Evolutionary conservation across 2,329 filamentous ascomycete genomes (phyloP), one percentile per base, ranked within the genome.

Genomic region (Penicillium sp.): DNA sequence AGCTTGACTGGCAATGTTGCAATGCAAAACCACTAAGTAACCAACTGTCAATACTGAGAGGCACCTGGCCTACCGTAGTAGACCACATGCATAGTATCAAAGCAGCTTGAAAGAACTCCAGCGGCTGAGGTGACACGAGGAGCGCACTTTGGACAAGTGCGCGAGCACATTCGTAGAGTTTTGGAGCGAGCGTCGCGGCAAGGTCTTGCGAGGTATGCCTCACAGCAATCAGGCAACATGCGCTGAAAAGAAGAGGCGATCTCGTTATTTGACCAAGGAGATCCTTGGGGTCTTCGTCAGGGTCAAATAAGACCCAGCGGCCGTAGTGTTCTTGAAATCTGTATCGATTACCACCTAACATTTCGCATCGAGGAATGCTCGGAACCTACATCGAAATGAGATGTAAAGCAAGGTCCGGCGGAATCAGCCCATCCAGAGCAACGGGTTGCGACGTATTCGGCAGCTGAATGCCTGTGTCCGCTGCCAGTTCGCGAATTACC

Each of bases 11-110:
- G 46, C 73, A 72, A 51, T 81, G 79, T 56, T 81, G 79, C 2
- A 82, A 65, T 11, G 78, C 78, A 69, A 77, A 81, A 7, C 78
- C 79, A 53, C 75, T 81, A 15, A 81, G 67, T 21, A 81, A 74
- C 80, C 79, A 82, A 56, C 78, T 81, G 65, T 82, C 79, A 31
- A 82, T 74, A 49, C 78, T 79, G 60, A 82, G 64, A 1, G 79
- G 79, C 9, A 78, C 72, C 58, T 81, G 78, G 1, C 78, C 78
- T 1, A 81, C 78, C 1, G 80, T 82, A 0, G 79, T 82, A 5
- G 80, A 82, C 80, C 80, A 82, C 68, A 82, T 67, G 55, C 76
- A 77, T 5, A 82, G 68, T n/a, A 82, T 71, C 1, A 82, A 64
- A 7, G 72, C 70, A 7, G 79, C 76, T 65, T 82, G 79, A 48